Evolutionary conservation across 176 grass and related monocot species (phyloP).

Genomic region (Ensete glaucum): DNA sequence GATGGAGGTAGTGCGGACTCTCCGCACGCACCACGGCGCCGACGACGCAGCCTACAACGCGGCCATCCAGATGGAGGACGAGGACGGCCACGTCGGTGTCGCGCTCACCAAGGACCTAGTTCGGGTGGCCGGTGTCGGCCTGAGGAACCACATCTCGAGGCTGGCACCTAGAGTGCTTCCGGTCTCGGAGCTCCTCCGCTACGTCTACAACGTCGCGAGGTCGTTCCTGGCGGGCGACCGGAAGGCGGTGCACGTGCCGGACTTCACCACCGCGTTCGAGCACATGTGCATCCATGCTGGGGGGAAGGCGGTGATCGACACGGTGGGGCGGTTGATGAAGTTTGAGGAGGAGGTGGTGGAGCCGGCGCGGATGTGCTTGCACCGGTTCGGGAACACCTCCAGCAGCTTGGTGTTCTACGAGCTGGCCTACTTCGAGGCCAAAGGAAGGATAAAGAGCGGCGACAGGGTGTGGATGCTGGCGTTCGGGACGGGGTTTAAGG

Average conservation of each 20-base stretch:
- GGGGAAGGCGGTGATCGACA: slow-evolving; percentile 86
- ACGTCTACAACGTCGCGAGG: slow-evolving; percentile 35
- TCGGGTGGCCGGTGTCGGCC: slow-evolving; percentile 46
- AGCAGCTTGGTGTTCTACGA: slow-evolving; percentile 96
- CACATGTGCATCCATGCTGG: slow-evolving; percentile 91
- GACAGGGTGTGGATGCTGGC: slow-evolving; percentile 85
- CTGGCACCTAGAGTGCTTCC: slow-evolving; percentile 64
- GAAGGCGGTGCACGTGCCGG: slow-evolving; percentile 32
- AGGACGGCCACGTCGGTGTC: slow-evolving; percentile 60
- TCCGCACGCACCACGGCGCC: slow-evolving; percentile 72
- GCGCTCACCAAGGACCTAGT: slow-evolving; percentile 78
- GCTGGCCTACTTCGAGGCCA: slow-evolving; percentile 83
- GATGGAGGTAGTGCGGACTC: slow-evolving; percentile 62
- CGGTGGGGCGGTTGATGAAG: slow-evolving; percentile 55
- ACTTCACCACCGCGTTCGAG: slow-evolving; percentile 75
- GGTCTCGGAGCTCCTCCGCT: slow-evolving; percentile 38
- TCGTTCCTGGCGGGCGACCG: slow-evolving; percentile 16
- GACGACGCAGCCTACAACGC: slow-evolving; percentile 58
- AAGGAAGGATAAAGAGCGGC: slow-evolving; percentile 44
- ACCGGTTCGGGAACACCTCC: slow-evolving; percentile 87
- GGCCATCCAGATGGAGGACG: slow-evolving; percentile 80
- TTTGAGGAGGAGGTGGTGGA: slow-evolving; percentile 38
- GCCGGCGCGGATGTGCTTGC: slow-evolving; percentile 61
- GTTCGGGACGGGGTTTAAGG: slow-evolving; percentile 85
- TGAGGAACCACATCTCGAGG: slow-evolving; percentile 49